Evolutionary conservation across 176 grass and related monocot genomes (phyloP), one percentile per base, ranked within the genome.

Genomic region (Carex kokanica): DNA sequence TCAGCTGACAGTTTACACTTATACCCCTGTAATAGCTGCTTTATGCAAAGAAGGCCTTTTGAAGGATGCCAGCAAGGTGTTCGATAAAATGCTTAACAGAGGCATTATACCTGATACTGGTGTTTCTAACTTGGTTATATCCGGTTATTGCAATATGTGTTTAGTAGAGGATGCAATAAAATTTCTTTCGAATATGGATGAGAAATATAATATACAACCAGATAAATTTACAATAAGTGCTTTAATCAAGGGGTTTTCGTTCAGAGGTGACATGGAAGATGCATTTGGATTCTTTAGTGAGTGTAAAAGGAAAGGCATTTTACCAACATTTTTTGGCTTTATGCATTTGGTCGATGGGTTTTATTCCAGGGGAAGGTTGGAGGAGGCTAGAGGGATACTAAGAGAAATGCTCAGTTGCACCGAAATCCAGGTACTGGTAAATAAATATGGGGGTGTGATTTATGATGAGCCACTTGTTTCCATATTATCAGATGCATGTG

Each of bases 1-100:
- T 70, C 74, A 74, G 88, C 92, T 89, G 20, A 97, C 90, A 49
- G 52, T 88, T 65, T 51, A 86, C 81, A 97, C 94, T 29, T 97
- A 94, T 83, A 64, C 88, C 32, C 91, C 79, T 80, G 89, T 97
- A 80, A 90, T 97, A 84, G 89, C 82, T 88, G 86, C 91, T 88
- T 86, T 97, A 86, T 97, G 92, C 69, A 94, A 88, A 92, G 92
- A 92, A 86, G 94, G 94, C 78, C 86, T 94, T 16, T 86, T 97
- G 78, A 63, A 90, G 64, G 94, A 94, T 86, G 94, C 94, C 51
- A 78, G 83, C 54, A 43, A 90, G 49, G 81, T 94, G 59, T 94
- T 94, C 73, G 64, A 92, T 67, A 90, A 85, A 85, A 97, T 97
- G 94, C 77, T 88, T 60, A 86, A 40, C 17, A 90, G 83, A 56